Evolutionary conservation across 2,329 filamentous ascomycete species (phyloP), one percentile per base, ranked within the genome.

Genomic region (Knufia fluminis): DNA sequence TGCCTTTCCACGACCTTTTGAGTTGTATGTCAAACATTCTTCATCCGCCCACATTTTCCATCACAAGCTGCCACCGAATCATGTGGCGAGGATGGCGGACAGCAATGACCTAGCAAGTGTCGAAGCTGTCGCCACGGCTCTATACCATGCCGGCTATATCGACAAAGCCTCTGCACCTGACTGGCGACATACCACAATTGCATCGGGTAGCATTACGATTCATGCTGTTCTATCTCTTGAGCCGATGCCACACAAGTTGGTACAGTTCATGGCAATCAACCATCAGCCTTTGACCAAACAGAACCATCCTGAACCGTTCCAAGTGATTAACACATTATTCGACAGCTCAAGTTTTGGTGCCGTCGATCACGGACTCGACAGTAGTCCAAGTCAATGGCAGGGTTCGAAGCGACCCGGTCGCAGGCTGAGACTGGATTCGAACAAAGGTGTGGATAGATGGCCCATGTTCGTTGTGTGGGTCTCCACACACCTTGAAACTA

Each of bases 381-480:
- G 62, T 41, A 57, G 3, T 3, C 22, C 24, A 66, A 32, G 59
- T 57, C 48, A 63, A 57, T 50, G 61, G 60, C 39, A 60, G 46
- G 19, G 28, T 24, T 19, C 45, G 63, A 44, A 68, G 73, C 54
- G 62, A 7, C 3, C 3, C 12, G 3, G 4, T 7, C 24, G 23
- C 2, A 17, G 10, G 17, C 40, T 24, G 74, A 23, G 69, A 68
- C 1, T 76, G 71, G 49, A 77, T 72, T 1, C 67, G 64, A 26
- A 74, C 67, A 54, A 76, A 80, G 51, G 57, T 77, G 70, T 90
- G 8, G 88, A 96, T 60, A 77, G 80, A 45, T 92, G 87, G 81
- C 89, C 91, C 0, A 91, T 91, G 82, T 97, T 95, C 60, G 85
- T 82, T 58, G 68, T 97, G n/a, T 79, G 79, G 23, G 77, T 95